Base-by-base conservation (phyloP, 208 protist species). In the Tritrichomonas foetus region DNA sequence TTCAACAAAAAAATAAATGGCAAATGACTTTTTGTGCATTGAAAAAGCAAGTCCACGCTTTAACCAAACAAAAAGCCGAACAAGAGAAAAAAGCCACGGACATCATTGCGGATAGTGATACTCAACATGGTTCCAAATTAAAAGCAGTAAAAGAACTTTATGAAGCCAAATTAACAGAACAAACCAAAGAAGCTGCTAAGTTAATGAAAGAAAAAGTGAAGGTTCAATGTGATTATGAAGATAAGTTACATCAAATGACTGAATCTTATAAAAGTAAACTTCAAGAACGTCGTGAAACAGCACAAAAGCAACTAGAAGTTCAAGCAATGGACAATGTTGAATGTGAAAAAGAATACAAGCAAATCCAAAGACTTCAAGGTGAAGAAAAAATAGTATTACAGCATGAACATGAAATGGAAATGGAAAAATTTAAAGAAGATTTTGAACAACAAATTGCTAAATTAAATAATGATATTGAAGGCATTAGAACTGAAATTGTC, bases 81-180 rank as follows among this genome's bases (percentile, higher is more conserved):
- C 74, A 82, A 53, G 74, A 82, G 50, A 82, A 50, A 36, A 82
- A 82, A 53, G 74, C 74, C 0, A 36, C 74, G 11, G 41, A 82
- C 9, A 82, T 82, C 33, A 82, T 82, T 20, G 41, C 41, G 0
- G 74, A 82, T 50, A 47, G n/a, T 53, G 74, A 82, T 8, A 82
- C 33, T 82, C 41, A 82, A 36, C 74, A 82, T 44, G 30, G 30
- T 30, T n/a, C n/a, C 20, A 82, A 82, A 41, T 50, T 82, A 3
- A 82, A 82, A 50, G 30, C 33, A 82, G 74, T 82, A 50, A 82
- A 82, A 53, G 74, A 82, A 53, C 41, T 82, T 11, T 82, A 82
- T 50, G 74, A 82, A 82, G 14, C 47, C 20, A 82, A 82, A 53
- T 53, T 82, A 30, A 50, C 74, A 53, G 74, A 82, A 82, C 74